These are phyloP conservation scores for Phytophthora podocarpi DNA, from an alignment of 352 stramenopile genomes.

Conservation along the genomic window DNA sequence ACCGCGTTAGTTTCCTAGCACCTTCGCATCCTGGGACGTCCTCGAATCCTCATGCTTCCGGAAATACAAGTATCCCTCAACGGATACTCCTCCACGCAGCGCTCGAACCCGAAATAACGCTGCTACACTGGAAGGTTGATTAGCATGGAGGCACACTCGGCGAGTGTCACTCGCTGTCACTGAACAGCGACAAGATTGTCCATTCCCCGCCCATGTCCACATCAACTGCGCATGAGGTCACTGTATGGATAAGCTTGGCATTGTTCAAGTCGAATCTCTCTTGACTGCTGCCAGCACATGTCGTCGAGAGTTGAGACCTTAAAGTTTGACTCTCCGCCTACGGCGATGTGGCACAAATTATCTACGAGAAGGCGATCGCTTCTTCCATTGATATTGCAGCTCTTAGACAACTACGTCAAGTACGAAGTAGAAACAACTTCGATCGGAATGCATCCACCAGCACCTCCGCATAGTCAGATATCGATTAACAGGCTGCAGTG, in stretches of 20 bases:
- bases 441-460: background rate
- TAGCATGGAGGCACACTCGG: too few species aligned
- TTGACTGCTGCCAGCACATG: background rate
- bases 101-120: too few species aligned
- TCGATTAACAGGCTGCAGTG: background rate
- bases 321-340: slow-evolving; percentile 2
- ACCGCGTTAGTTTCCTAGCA: too few species aligned
- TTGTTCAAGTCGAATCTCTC: background rate
- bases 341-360: slow-evolving; percentile 6
- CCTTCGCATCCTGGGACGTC: too few species aligned
- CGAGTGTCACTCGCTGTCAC: slow-evolving; percentile 3
- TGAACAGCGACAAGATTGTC: slow-evolving; percentile 8
- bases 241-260: background rate
- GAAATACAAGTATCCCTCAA: too few species aligned
- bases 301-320: background rate
- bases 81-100: too few species aligned
- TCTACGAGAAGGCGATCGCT: background rate
- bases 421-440: slow-evolving; percentile 6
- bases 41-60: too few species aligned
- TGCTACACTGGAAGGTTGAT: too few species aligned
- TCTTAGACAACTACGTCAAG: too few species aligned
- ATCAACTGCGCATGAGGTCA: background rate
- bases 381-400: background rate
- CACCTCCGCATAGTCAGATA: background rate
- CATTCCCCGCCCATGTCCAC: slow-evolving; percentile 6